A percentile compares a stretch with the other conserved stretches of the same genome.
phyloP scores from a whole-genome alignment of 1,284 basidiomycete genomes.

The Rhizopogon parksii region DNA sequence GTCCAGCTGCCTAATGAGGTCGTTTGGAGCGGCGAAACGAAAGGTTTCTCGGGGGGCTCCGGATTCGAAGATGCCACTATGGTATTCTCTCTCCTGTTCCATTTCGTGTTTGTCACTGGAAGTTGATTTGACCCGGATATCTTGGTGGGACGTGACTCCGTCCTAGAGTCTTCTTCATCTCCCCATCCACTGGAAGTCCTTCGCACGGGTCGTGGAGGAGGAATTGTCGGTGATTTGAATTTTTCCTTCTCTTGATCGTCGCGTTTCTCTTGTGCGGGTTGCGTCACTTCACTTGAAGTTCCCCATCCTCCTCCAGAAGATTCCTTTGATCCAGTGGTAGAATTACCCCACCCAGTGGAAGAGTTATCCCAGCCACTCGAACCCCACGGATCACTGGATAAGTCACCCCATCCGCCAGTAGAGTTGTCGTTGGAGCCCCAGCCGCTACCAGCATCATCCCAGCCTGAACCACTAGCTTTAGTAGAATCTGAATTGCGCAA shows the following conservation, averaged over 20 bases:
- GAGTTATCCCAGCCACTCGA: constrained; percentile 4
- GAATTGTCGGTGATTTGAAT: background rate
- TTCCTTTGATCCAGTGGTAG: constrained; percentile 6
- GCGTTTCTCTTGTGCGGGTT: constrained; percentile 1
- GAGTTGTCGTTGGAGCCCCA: constrained; percentile 6
- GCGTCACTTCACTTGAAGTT: background rate
- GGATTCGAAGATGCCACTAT: background rate
- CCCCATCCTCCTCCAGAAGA: background rate
- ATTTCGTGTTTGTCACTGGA: constrained; percentile 13
- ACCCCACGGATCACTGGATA: constrained; percentile 7
- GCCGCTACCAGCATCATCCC: background rate
- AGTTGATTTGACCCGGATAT: constrained; percentile 22
- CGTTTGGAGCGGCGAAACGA: background rate
- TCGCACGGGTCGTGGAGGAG: constrained; percentile 17
- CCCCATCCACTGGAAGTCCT: background rate
- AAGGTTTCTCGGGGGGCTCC: background rate
- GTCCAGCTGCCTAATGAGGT: background rate
- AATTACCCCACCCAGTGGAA: constrained; percentile 3
- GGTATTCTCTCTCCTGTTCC: constrained; percentile 10
- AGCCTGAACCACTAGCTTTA: background rate
- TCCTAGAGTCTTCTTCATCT: background rate
- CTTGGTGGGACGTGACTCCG: constrained; percentile 5
- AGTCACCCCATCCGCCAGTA: constrained; percentile 6
- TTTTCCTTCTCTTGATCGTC: constrained; percentile 13
- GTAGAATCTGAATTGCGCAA: background rate